Conservation (phyloP, 345 rosid genomes). For the Schrenkiella parvula region DNA sequence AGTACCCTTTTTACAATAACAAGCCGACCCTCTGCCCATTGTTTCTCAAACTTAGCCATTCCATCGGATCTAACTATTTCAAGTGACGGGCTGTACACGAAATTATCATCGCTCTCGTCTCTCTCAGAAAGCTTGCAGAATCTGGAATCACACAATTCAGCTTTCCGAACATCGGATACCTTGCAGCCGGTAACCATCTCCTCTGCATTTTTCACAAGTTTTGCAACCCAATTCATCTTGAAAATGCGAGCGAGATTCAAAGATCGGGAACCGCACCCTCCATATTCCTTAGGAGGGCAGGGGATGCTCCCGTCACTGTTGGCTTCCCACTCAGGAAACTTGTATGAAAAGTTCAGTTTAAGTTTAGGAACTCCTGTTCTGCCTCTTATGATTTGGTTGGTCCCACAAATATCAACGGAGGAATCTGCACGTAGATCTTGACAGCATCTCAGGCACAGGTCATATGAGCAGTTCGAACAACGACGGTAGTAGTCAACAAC, state of each 20-base stretch:
- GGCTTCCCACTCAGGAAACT: slow-evolving; percentile 83
- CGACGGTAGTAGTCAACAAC: slow-evolving; percentile 94
- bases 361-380: slow-evolving; percentile 25
- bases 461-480: slow-evolving; percentile 76
- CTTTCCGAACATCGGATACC: slow-evolving; percentile 39
- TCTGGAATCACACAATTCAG: slow-evolving; percentile 35
- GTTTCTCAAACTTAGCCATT: slow-evolving; percentile 61
- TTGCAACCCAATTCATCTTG: slow-evolving; percentile 99
- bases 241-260: slow-evolving; percentile 78
- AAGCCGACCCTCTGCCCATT: slow-evolving; percentile 77
- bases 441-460: slow-evolving; percentile 91
- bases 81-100: slow-evolving; percentile 59
- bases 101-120: slow-evolving; percentile 55
- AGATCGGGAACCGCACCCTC: slow-evolving; percentile 73
- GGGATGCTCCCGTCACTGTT: slow-evolving; percentile 80
- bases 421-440: slow-evolving; percentile 80
- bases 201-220: slow-evolving; percentile 88
- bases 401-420: slow-evolving; percentile 29
- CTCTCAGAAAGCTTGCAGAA: slow-evolving; percentile 49
- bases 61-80: slow-evolving; percentile 54
- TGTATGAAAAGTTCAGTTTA: slow-evolving; percentile 48
- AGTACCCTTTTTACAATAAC: slow-evolving; percentile 62
- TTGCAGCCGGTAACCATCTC: slow-evolving; percentile 90
- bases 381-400: slow-evolving; percentile 33
- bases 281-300: slow-evolving; percentile 78